Base-by-base conservation (phyloP, 2,329 filamentous ascomycete genomes). In the Cordyceps fumosorosea region DNA sequence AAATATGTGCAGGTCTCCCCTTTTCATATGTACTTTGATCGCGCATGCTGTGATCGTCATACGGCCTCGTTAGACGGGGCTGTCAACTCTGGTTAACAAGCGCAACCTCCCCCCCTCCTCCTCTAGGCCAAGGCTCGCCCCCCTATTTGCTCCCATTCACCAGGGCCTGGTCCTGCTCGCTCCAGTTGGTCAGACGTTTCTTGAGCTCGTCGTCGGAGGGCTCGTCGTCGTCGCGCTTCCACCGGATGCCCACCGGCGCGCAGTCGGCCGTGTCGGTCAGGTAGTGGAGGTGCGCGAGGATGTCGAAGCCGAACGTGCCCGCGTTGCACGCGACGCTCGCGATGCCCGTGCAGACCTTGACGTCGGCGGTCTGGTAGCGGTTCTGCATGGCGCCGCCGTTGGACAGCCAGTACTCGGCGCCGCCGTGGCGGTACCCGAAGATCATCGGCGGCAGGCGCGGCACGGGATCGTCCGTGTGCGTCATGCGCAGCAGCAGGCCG, bases 321-420 rank as follows among this genome's bases (percentile, higher is more conserved):
- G 68, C 82, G 67, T 85, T 85, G 73, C 84, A 85, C 42, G 62
- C 48, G 12, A 72, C 68, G 69, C 79, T 84, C 26, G 73, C 72
- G 62, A 73, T 76, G 64, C 84, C 84, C 16, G 70, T 63, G 74
- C 83, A 86, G 26, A 80, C 72, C 56, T 73, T 67, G 66, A 85
- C 67, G 55, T 81, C 75, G 5, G 54, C 61, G 37, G 77, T 65
- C 14, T 66, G 64, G 67, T 80, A 80, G 64, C 73, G 66, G 45
- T 71, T 66, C 7, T 72, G 74, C 56, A 65, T 68, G 18, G 70
- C 65, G 3, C 58, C 58, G 18, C 77, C 77, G 37, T 68, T 69
- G 8, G 75, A 70, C 42, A 89, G 76, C 80, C 84, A 90, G 74
- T 86, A 90, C 77, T 91, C 89, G 1, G 88, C 87, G 18, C 78